A percentile compares a stretch with the other conserved stretches of the same genome.
Conservation (phyloP, 176 grass and related monocot genomes). For the Cenchrus purpureus region DNA sequence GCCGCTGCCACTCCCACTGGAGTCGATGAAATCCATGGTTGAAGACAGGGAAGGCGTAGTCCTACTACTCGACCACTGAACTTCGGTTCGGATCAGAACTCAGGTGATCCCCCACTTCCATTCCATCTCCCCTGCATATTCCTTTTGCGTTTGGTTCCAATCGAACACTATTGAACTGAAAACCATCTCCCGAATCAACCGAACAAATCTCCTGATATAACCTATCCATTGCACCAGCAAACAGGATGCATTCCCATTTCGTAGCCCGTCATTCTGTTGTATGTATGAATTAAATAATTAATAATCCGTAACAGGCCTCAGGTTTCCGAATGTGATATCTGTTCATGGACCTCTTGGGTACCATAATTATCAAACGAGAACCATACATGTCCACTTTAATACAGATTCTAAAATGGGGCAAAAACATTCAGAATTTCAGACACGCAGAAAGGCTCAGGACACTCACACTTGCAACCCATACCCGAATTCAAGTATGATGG, state of each 20-base stretch:
- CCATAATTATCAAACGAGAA: background rate
- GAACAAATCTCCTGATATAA: background rate
- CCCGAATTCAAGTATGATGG: background rate
- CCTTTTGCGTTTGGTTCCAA: background rate
- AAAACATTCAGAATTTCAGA: background rate
- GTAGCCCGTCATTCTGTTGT: background rate
- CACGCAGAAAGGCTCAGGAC: background rate
- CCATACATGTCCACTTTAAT: background rate
- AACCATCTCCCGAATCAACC: background rate
- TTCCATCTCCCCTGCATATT: background rate
- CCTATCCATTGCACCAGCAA: too few species aligned
- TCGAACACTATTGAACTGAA: background rate
- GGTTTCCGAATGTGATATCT: too few species aligned
- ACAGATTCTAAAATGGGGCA: background rate
- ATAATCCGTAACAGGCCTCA: background rate
- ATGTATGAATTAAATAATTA: background rate
- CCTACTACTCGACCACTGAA: background rate
- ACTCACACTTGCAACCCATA: background rate
- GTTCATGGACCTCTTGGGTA: background rate
- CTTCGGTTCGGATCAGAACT: background rate
- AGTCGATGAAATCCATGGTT: too few species aligned
- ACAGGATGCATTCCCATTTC: background rate
- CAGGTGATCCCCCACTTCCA: background rate
- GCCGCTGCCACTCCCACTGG: too few species aligned
- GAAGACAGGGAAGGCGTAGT: too few species aligned